These are phyloP conservation scores for Jackrogersella multiformis DNA, from an alignment of 495 filamentous ascomycete species.

Conservation along the genomic window DNA sequence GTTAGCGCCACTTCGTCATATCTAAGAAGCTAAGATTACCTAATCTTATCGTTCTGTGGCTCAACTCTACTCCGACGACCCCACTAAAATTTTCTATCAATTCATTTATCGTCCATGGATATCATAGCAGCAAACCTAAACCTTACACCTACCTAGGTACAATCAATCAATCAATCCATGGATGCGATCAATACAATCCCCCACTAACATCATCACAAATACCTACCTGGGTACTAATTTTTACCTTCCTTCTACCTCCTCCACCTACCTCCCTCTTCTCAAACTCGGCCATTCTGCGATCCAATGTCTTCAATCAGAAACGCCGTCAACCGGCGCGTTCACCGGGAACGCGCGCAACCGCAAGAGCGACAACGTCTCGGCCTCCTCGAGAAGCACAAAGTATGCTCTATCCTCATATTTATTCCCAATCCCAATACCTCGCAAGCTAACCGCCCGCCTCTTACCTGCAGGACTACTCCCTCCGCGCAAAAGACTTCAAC, in stretches of 20 bases:
- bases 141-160: slow-evolving; percentile 6
- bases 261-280: not conserved
- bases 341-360: slow-evolving; percentile 89
- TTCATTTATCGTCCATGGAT: not conserved
- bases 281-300: not conserved
- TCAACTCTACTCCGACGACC: not conserved
- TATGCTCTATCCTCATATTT: slow-evolving; percentile 41
- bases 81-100: slow-evolving; percentile 17
- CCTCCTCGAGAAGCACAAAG: slow-evolving; percentile 89
- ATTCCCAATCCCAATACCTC: slow-evolving; percentile 28
- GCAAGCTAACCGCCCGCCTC: slow-evolving; percentile 8
- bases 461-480: slow-evolving; percentile 78
- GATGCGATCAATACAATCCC: not conserved
- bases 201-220: too few relatives aligned
- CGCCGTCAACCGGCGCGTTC: slow-evolving; percentile 72
- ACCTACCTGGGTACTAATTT: too few relatives aligned
- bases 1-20: slow-evolving; percentile 12
- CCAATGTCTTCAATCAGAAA: slow-evolving; percentile 85
- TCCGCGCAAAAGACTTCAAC: slow-evolving; percentile 89
- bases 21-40: too few relatives aligned
- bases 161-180: not conserved
- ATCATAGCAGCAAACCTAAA: not conserved
- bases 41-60: slow-evolving; percentile 13
- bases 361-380: slow-evolving; percentile 82
- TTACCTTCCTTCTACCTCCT: not conserved